phyloP scores from a whole-genome alignment of 108 stramenopile species.

The Pseudonitzschia multistriata region DNA sequence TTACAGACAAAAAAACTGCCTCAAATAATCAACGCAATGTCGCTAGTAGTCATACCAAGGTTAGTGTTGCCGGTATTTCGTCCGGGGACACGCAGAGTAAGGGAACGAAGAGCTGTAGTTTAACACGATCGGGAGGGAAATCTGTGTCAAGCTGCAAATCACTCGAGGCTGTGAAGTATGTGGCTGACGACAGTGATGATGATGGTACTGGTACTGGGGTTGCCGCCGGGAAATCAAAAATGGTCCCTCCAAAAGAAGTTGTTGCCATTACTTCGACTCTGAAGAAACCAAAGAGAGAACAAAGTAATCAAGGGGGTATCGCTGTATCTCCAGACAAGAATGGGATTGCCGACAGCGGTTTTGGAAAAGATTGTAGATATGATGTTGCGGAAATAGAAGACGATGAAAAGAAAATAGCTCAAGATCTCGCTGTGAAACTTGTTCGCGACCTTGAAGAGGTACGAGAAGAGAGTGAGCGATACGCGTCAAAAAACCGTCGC shows the following conservation, averaged over 20 bases:
- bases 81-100: background rate
- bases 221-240: background rate
- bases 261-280: background rate
- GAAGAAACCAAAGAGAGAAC: background rate
- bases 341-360: background rate
- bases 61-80: background rate
- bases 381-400: slow-evolving; percentile 7
- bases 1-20: background rate
- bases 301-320: background rate
- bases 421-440: slow-evolving; percentile 4
- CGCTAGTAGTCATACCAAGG: background rate
- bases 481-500: slow-evolving; percentile 6
- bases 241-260: background rate
- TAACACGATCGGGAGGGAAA: background rate
- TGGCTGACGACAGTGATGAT: background rate
- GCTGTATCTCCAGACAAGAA: background rate
- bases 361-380: background rate
- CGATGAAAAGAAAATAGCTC: slow-evolving; percentile 13
- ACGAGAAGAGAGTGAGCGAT: slow-evolving; percentile 7
- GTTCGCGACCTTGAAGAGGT: slow-evolving; percentile 1
- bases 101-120: background rate
- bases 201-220: background rate
- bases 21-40: background rate
- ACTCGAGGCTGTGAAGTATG: background rate
- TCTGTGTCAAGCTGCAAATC: background rate